Evolutionary conservation across 495 filamentous ascomycete species (phyloP), one percentile per base, ranked within the genome.

Genomic region (Xylaria castorea): DNA sequence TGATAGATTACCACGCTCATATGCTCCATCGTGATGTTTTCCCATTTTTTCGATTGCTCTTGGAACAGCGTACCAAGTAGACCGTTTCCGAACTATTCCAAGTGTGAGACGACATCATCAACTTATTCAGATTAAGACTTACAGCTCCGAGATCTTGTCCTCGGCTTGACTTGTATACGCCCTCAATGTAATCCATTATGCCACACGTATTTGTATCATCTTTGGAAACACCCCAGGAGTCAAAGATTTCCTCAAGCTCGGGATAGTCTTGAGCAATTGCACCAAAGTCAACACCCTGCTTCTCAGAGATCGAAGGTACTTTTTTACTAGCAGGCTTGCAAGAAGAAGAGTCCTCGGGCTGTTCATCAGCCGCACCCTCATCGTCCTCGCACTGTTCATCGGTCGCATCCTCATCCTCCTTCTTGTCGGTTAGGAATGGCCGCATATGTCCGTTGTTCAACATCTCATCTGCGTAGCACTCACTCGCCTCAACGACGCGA

Each of bases 41-140:
- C 73, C 89, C 88, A 92, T 38, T 89, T 90, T 5, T 58, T 74
- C 0, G 87, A 87, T 73, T 92, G 88, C 46, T 88, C 82, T 40
- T 83, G 85, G 77, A 89, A 87, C 3, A 86, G 77, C 11, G 73
- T 84, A 0, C 80, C 75, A 8, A 89, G 74, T 0, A 91, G 60
- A 0, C 78, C 66, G 5, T 74, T 51, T 38, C 84, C 80, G 74
- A 87, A 71, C 79, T 82, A 53, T 58, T 36, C 30, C 57, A 20
- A 44, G 58, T 20, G 53, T 71, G 7, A 73, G 70, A 62, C 30
- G 3, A 68, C 30, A 20, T 46, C 71, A 27, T 5, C 48, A 51
- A 27, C 51, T 5, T 14, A 22, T 34, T 18, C 3, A 18, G n/a
- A 8, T 11, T 48, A 48, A 12, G 6, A 75, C 78, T 60, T 77